Evolutionary conservation across 306 rosid species (phyloP), one percentile per base, ranked within the genome.

Genomic region (Quercus berberidifolia): DNA sequence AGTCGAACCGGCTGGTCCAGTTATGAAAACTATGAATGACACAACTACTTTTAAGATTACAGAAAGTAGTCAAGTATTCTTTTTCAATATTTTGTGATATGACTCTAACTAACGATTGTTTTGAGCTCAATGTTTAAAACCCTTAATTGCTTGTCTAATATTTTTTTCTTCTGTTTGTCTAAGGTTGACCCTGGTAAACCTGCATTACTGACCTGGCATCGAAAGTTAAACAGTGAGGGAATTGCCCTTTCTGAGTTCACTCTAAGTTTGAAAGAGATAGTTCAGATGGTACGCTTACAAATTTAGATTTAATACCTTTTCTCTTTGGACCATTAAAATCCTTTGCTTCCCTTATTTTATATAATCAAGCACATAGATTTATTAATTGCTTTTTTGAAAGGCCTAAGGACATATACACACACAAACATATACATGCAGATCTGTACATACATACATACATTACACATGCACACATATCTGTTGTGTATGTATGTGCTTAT

Each of bases 151-250:
- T 43, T 56, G 51, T 70, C 43, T 64, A 38, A 81, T 70, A 52
- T 55, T 28, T 60, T 28, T 58, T 35, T 79, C 71, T 82, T 77
- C 43, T 20, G 4, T 68, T 9, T 76, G 57, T 55, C 11, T 76
- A 72, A 88, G 96, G 90, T 89, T 87, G 90, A 87, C 72, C 89
- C 94, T 0, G 92, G 89, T 72, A 83, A 84, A 80, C 91, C 88
- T 74, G 88, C 94, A 23, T 79, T 75, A 49, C 90, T 94, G 82
- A 84, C 94, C 18, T 94, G 98, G 98, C 90, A 91, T 80, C 86
- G 98, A 57, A 89, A 84, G 75, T 62, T 94, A 81, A 90, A 86
- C 75, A 55, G 81, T 41, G 74, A 78, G 55, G 89, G 84, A 73
- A 79, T 23, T 63, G 69, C 52, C 56, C 88, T 80, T 33, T 43